These are phyloP conservation scores for Fraxinus sp. DNA, from an alignment of 305 asterid species.

Conservation along the genomic window DNA sequence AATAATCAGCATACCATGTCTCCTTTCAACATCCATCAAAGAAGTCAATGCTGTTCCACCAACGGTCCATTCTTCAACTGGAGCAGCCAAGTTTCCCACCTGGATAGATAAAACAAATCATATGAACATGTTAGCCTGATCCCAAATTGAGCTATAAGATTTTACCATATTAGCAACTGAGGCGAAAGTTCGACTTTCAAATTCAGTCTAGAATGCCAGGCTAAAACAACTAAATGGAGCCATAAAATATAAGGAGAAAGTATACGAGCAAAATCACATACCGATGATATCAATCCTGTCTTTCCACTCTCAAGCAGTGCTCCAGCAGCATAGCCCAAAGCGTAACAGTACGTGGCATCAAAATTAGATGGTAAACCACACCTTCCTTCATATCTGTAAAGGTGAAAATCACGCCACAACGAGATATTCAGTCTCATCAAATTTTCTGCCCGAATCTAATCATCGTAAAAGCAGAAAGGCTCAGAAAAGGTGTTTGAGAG, in stretches of 20 bases:
- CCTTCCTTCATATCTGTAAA: slow-evolving; percentile 81
- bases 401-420: slow-evolving; percentile 16
- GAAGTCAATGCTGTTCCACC: slow-evolving; percentile 96
- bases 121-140: background rate
- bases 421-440: slow-evolving; percentile 16
- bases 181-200: background rate
- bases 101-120: slow-evolving; percentile 4
- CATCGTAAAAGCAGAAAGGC: slow-evolving; percentile 8
- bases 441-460: slow-evolving; percentile 3
- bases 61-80: slow-evolving; percentile 84
- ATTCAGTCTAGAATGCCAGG: background rate
- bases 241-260: background rate
- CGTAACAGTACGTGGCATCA: slow-evolving; percentile 88
- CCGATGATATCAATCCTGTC: slow-evolving; percentile 94
- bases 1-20: slow-evolving; percentile 62
- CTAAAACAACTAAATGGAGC: background rate
- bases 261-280: slow-evolving; percentile 31
- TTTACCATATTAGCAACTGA: background rate
- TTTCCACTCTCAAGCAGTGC: slow-evolving; percentile 82
- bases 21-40: slow-evolving; percentile 95
- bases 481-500: background rate
- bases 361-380: slow-evolving; percentile 95
- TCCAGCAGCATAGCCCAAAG: slow-evolving; percentile 92
- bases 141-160: slow-evolving; percentile 3
- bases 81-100: slow-evolving; percentile 84